These are phyloP conservation scores for Aspergillus awamori DNA, from an alignment of 2,329 filamentous ascomycete genomes.

Conservation along the genomic window DNA sequence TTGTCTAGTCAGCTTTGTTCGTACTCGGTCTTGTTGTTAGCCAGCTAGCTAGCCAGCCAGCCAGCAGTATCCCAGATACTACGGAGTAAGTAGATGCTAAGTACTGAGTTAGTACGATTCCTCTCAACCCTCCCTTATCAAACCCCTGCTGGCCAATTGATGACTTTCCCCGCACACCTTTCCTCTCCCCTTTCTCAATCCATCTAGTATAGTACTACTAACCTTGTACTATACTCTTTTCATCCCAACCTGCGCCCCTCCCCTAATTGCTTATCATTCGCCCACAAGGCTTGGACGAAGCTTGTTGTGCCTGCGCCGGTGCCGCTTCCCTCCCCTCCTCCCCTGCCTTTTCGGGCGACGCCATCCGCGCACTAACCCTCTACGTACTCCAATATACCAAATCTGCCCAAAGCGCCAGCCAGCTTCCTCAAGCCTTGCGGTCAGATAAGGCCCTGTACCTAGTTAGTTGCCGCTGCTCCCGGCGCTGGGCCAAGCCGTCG, in stretches of 20 bases:
- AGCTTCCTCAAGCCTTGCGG: background rate
- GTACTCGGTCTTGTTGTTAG: too few relatives aligned
- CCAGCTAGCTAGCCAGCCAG: too few relatives aligned
- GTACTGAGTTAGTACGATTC: background rate
- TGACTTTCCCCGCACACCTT: background rate
- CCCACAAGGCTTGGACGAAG: slow-evolving; percentile 10
- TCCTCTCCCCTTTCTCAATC: background rate
- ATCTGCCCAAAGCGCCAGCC: too few relatives aligned
- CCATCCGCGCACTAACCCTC: background rate
- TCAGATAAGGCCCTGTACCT: background rate
- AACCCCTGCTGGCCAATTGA: background rate
- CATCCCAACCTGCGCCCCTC: background rate
- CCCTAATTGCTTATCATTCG: slow-evolving; percentile 9
- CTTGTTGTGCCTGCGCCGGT: slow-evolving; percentile 8
- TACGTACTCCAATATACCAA: too few relatives aligned
- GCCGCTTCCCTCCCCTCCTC: background rate
- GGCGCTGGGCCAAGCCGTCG: slow-evolving; percentile 4
- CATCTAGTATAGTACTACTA: background rate
- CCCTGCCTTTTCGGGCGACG: too few relatives aligned
- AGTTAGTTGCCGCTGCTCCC: background rate
- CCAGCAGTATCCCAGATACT: too few relatives aligned
- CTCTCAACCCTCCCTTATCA: background rate
- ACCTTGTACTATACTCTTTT: too few relatives aligned
- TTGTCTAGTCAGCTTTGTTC: too few relatives aligned
- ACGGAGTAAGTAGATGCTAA: background rate